These are phyloP conservation scores for Tubosaeta sp. DNA, from an alignment of 768 basidiomycete genomes.

Conservation along the genomic window DNA sequence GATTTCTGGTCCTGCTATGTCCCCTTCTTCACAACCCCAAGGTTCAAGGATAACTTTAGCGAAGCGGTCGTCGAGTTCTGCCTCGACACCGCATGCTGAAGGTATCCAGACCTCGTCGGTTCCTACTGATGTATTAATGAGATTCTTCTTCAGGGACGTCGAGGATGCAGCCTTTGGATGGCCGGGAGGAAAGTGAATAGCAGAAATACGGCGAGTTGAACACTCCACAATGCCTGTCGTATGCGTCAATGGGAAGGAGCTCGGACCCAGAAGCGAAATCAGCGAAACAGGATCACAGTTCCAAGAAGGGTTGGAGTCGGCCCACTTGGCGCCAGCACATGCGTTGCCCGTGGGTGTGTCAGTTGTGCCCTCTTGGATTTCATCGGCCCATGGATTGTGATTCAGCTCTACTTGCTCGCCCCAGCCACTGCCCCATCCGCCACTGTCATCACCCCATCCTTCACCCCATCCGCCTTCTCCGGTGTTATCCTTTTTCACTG, in stretches of 20 bases:
- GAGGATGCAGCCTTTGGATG: too few species aligned
- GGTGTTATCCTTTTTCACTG: background rate
- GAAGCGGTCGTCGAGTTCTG: conserved; percentile 34
- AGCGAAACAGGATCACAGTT: conserved; percentile 25
- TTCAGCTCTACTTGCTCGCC: conserved; percentile 9
- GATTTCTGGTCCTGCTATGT: conserved; percentile 35
- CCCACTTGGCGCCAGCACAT: conserved; percentile 9
- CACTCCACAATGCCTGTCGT: conserved; percentile 62
- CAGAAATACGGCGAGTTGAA: conserved; percentile 55
- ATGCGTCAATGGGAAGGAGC: conserved; percentile 56
- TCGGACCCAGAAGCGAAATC: conserved; percentile 49
- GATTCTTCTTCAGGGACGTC: too few species aligned
- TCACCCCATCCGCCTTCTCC: too few species aligned
- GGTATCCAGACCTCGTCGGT: conserved; percentile 10
- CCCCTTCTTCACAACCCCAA: conserved; percentile 44
- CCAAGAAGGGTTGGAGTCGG: conserved; percentile 19
- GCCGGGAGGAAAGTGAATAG: conserved; percentile 7
- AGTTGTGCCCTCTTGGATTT: conserved; percentile 4
- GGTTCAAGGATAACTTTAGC: conserved; percentile 48
- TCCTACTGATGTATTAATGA: too few species aligned
- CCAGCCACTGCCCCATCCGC: conserved; percentile 18
- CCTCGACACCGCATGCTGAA: conserved; percentile 36
- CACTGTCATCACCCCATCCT: too few species aligned
- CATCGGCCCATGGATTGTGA: conserved; percentile 11
- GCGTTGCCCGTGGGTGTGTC: too few species aligned